These are phyloP conservation scores for Cryptococcus amylolentus DNA, from an alignment of 1,284 basidiomycete genomes.

Conservation along the genomic window DNA sequence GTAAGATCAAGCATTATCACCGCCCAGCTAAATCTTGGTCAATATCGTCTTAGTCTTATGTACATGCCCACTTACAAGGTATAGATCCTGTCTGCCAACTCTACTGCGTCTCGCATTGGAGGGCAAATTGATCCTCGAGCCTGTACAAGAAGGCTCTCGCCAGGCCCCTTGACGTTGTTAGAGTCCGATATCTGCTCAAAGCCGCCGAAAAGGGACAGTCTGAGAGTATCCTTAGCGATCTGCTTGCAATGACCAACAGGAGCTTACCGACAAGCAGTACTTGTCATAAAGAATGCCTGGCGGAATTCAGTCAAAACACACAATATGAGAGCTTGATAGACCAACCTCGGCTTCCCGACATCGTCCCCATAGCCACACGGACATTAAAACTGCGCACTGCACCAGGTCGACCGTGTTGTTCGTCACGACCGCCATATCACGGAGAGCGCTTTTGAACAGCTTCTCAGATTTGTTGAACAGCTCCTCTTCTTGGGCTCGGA, in stretches of 20 bases:
- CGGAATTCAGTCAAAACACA: not conserved
- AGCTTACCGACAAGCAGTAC: slow-evolving; percentile 7
- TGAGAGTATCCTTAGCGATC: slow-evolving; percentile 1
- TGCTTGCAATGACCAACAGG: not conserved
- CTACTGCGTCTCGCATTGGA: slow-evolving; percentile 5
- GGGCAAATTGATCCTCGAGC: not conserved
- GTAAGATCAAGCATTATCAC: slow-evolving; percentile 14
- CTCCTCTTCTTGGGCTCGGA: slow-evolving; percentile 3
- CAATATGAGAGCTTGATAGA: not conserved
- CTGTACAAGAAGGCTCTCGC: not conserved
- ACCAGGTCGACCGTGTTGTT: slow-evolving; percentile 11
- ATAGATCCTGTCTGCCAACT: slow-evolving; percentile 19
- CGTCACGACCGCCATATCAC: not conserved
- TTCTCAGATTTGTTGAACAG: slow-evolving; percentile 9
- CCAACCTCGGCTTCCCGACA: slow-evolving; percentile 11
- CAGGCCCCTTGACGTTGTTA: not conserved
- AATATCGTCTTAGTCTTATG: not conserved
- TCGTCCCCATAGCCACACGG: slow-evolving; percentile 11
- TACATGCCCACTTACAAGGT: slow-evolving; percentile 13
- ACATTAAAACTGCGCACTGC: slow-evolving; percentile 7
- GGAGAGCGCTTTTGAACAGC: slow-evolving; percentile 5
- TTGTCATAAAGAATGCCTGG: slow-evolving; percentile 7
- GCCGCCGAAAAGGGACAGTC: slow-evolving; percentile 6
- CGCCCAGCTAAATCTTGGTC: slow-evolving; percentile 12
- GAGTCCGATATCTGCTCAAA: slow-evolving; percentile 12